A percentile compares a stretch with the other conserved stretches of the same genome.
phyloP scores from a whole-genome alignment of 2,329 filamentous ascomycete genomes.

The Lachnellula suecica region DNA sequence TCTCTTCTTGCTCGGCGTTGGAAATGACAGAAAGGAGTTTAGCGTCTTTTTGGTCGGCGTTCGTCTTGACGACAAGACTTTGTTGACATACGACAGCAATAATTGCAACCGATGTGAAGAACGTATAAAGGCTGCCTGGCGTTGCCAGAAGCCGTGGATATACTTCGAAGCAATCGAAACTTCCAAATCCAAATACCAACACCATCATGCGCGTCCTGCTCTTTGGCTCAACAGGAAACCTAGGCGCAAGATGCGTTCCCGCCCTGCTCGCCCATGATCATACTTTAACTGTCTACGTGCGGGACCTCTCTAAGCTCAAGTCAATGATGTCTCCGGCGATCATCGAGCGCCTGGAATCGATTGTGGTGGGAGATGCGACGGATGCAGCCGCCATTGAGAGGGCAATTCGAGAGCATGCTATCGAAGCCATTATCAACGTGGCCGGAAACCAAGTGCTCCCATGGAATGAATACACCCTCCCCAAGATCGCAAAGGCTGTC shows the following conservation, averaged over 20 bases:
- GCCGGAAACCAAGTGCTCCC: constrained; percentile 39
- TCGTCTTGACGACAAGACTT: not conserved
- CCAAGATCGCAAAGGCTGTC: constrained; percentile 37
- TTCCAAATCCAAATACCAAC: not conserved
- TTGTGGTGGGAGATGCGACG: constrained; percentile 39
- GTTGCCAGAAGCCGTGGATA: not conserved
- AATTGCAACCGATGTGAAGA: not conserved
- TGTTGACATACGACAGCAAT: not conserved
- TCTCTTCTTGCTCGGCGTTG: not conserved
- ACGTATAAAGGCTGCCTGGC: not conserved
- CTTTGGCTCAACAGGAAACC: constrained; percentile 39
- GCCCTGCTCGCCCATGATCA: constrained; percentile 36
- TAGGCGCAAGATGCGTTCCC: constrained; percentile 37
- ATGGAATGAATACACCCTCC: constrained; percentile 37
- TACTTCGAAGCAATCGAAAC: no score
- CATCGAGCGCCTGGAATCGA: constrained; percentile 28
- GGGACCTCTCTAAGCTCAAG: constrained; percentile 38
- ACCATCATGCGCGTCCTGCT: constrained; percentile 39
- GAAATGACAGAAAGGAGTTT: not conserved
- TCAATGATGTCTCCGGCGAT: constrained; percentile 35
- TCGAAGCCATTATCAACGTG: constrained; percentile 40
- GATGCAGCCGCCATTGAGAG: constrained; percentile 34
- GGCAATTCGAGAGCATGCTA: constrained; percentile 36
- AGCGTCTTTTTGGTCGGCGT: not conserved
- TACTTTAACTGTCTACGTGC: constrained; percentile 39